phyloP scores from a whole-genome alignment of 2,329 filamentous ascomycete genomes.

The Hymenoscyphus fraxineus region DNA sequence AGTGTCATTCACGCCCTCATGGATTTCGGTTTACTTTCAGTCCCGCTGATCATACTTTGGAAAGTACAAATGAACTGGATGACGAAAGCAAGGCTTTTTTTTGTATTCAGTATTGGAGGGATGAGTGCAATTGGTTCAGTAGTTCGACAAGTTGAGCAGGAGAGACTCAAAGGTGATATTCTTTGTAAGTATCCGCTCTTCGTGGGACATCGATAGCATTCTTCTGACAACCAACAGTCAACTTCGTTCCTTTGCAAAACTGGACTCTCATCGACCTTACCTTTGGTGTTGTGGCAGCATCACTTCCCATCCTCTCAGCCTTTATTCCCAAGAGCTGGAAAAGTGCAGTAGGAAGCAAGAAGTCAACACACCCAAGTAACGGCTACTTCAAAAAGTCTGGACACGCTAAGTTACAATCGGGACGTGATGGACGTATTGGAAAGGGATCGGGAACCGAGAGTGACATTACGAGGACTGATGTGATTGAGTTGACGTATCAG shows the following conservation, averaged over 20 bases:
- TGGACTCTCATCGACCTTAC: neutral
- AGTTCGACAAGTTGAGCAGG: neutral
- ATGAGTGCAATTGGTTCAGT: constrained; percentile 1
- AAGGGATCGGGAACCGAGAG: neutral
- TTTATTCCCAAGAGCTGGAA: neutral
- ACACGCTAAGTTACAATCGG: neutral
- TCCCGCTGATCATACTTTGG: neutral
- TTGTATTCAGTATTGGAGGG: constrained; percentile 1
- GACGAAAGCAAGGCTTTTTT: neutral
- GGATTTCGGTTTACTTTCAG: neutral
- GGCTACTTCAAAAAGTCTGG: neutral
- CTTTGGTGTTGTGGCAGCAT: neutral
- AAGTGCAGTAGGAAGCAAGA: neutral
- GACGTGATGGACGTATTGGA: neutral
- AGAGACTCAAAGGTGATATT: neutral
- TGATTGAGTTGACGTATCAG: neutral
- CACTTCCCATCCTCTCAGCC: neutral
- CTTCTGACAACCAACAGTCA: neutral
- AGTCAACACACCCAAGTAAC: neutral
- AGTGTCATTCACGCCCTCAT: neutral
- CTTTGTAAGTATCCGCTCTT: neutral
- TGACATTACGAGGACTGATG: neutral
- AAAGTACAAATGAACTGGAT: constrained; percentile 1
- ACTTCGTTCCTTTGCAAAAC: neutral
- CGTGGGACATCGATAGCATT: neutral